These are phyloP conservation scores for Russula earlei DNA, from an alignment of 768 basidiomycete species.

Conservation along the genomic window DNA sequence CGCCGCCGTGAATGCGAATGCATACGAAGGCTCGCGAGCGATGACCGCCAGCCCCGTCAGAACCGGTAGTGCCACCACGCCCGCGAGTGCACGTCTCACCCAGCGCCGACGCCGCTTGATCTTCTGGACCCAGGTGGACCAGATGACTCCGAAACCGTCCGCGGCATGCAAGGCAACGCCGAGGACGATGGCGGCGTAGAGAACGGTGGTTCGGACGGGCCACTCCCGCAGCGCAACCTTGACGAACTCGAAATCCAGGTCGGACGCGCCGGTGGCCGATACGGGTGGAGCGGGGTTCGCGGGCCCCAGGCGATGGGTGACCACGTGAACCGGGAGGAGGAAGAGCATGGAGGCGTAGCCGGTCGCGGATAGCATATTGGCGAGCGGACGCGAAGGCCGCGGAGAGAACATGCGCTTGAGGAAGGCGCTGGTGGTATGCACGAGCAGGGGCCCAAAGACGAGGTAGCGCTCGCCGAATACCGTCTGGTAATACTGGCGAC, in stretches of 20 bases:
- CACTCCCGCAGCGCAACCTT: conserved; percentile 57
- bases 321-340: conserved; percentile 60
- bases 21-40: conserved; percentile 48
- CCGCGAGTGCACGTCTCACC: conserved; percentile 27
- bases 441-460: conserved; percentile 52
- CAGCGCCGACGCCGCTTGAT: conserved; percentile 24
- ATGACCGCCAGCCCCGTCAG: conserved; percentile 46
- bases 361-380: conserved; percentile 43
- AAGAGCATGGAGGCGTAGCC: conserved; percentile 51
- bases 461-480: conserved; percentile 56
- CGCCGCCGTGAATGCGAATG: conserved; percentile 39
- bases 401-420: conserved; percentile 46
- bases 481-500: conserved; percentile 82
- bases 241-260: conserved; percentile 78
- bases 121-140: conserved; percentile 38
- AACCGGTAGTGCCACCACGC: conserved; percentile 40
- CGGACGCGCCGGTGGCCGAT: conserved; percentile 53
- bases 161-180: conserved; percentile 49
- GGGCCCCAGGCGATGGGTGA: conserved; percentile 56
- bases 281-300: conserved; percentile 40
- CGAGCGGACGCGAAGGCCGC: conserved; percentile 29
- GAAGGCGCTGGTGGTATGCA: conserved; percentile 53
- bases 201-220: conserved; percentile 50
- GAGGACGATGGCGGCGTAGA: conserved; percentile 54
- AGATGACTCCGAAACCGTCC: conserved; percentile 50